Conservation (phyloP, 805 yeast species). For the Starmerella khaoyaiensis region DNA sequence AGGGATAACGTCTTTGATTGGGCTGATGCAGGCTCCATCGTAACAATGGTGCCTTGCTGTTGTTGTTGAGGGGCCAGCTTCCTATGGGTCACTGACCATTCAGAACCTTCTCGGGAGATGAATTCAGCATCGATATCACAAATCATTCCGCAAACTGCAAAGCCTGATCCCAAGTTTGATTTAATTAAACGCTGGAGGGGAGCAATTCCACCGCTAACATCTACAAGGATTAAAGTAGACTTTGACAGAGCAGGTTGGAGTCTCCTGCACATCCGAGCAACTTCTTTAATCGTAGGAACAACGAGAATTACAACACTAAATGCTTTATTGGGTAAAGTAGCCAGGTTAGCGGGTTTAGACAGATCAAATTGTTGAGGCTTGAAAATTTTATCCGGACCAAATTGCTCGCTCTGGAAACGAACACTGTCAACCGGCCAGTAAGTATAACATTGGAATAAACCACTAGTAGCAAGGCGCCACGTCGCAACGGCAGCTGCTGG, state of each 20-base stretch:
- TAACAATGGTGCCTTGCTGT: slow-evolving; percentile 1
- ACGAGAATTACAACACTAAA: slow-evolving; percentile 19
- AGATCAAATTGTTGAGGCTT: slow-evolving; percentile 19
- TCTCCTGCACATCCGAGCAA: slow-evolving; percentile 22
- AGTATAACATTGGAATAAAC: slow-evolving; percentile 17
- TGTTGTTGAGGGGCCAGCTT: not conserved
- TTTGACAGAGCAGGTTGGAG: slow-evolving; percentile 18
- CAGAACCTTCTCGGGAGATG: not conserved
- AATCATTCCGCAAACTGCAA: slow-evolving; percentile 18
- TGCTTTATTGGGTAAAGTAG: slow-evolving; percentile 8
- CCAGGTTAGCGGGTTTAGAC: slow-evolving; percentile 4
- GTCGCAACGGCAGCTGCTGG: slow-evolving; percentile 23
- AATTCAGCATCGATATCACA: slow-evolving; percentile 22
- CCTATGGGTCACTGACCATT: slow-evolving; percentile 15
- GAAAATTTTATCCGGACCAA: slow-evolving; percentile 10
- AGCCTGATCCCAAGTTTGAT: slow-evolving; percentile 14
- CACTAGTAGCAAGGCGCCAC: slow-evolving; percentile 20
- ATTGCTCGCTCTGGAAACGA: slow-evolving; percentile 16
- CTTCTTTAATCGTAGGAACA: slow-evolving; percentile 22
- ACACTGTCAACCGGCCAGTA: slow-evolving; percentile 23
- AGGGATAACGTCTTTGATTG: slow-evolving; percentile 5
- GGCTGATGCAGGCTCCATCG: slow-evolving; percentile 18
- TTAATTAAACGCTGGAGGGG: slow-evolving; percentile 21
- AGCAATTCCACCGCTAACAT: slow-evolving; percentile 22
- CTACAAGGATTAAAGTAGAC: slow-evolving; percentile 20